These are phyloP conservation scores for Aspergillus quadrilineatus DNA, from an alignment of 2,329 filamentous ascomycete genomes.

Conservation along the genomic window DNA sequence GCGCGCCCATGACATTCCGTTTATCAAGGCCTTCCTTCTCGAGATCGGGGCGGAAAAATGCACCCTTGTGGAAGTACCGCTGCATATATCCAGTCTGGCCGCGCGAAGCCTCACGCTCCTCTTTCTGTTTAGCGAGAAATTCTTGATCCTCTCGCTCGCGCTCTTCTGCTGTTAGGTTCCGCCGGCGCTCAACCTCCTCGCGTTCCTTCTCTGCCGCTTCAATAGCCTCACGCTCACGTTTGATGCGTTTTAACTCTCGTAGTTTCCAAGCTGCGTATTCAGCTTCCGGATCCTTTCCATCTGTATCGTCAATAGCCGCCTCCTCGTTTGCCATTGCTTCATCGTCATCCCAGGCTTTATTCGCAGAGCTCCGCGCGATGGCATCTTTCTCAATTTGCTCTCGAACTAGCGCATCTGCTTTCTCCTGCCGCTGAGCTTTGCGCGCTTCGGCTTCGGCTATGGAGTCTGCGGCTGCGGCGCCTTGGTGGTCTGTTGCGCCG, in stretches of 20 bases:
- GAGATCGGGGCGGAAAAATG: constrained; percentile 85
- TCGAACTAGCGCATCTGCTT: constrained; percentile 77
- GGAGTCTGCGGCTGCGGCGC: constrained; percentile 26
- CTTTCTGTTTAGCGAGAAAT: constrained; percentile 73
- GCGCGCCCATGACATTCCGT: constrained; percentile 80
- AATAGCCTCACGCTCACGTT: constrained; percentile 80
- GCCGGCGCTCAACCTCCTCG: constrained; percentile 83
- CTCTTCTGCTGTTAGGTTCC: constrained; percentile 83
- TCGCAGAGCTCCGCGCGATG: constrained; percentile 69
- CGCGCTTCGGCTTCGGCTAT: constrained; percentile 45
- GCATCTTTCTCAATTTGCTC: constrained; percentile 83
- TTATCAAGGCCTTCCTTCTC: constrained; percentile 72
- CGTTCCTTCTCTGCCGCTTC: constrained; percentile 80
- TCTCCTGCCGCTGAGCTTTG: constrained; percentile 61
- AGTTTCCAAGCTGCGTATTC: constrained; percentile 93
- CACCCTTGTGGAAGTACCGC: constrained; percentile 94
- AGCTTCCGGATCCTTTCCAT: constrained; percentile 80
- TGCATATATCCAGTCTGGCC: constrained; percentile 90
- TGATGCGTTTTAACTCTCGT: constrained; percentile 83
- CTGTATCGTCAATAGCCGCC: constrained; percentile 82
- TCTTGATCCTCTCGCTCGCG: constrained; percentile 79
- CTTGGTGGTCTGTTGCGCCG: constrained; percentile 24
- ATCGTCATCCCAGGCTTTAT: constrained; percentile 79
- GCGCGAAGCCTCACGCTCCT: constrained; percentile 69
- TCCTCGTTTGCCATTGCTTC: constrained; percentile 65